Conservation (phyloP, 257 asterid species). For the Handroanthus guayacan region DNA sequence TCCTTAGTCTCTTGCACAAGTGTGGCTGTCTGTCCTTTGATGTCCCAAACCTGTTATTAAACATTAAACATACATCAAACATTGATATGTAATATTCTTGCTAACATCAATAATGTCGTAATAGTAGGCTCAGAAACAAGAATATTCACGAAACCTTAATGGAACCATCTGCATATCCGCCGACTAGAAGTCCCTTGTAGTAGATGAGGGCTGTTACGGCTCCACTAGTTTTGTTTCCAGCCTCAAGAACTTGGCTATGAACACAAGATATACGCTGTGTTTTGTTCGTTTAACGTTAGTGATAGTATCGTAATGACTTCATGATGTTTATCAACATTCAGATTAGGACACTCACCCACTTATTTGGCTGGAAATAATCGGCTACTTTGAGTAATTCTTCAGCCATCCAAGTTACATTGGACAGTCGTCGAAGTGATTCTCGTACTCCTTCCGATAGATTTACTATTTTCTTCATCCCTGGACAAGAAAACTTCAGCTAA, state of each 20-base stretch:
- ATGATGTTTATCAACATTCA: too few species aligned
- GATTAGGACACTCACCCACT: slow-evolving; percentile 71
- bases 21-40: slow-evolving; percentile 76
- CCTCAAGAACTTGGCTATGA: slow-evolving; percentile 84
- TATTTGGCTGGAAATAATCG: slow-evolving; percentile 90
- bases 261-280: slow-evolving; percentile 94
- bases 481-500: background rate
- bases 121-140: slow-evolving; percentile 14
- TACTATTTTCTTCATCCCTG: slow-evolving; percentile 85
- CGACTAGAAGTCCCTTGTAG: slow-evolving; percentile 76
- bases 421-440: slow-evolving; percentile 88
- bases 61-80: slow-evolving; percentile 1
- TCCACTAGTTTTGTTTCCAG: slow-evolving; percentile 60
- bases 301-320: too few species aligned
- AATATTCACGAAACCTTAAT: slow-evolving; percentile 65
- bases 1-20: slow-evolving; percentile 61
- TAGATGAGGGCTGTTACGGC: slow-evolving; percentile 85
- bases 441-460: slow-evolving; percentile 84
- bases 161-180: slow-evolving; percentile 92
- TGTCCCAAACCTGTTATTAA: slow-evolving; percentile 79
- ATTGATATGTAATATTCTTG: background rate
- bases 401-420: slow-evolving; percentile 92
- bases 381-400: slow-evolving; percentile 93
- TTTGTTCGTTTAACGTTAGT: slow-evolving; percentile 27
- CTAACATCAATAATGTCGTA: background rate